Conservation (phyloP, 2,329 filamentous ascomycete genomes). For the Talaromyces sp. region DNA sequence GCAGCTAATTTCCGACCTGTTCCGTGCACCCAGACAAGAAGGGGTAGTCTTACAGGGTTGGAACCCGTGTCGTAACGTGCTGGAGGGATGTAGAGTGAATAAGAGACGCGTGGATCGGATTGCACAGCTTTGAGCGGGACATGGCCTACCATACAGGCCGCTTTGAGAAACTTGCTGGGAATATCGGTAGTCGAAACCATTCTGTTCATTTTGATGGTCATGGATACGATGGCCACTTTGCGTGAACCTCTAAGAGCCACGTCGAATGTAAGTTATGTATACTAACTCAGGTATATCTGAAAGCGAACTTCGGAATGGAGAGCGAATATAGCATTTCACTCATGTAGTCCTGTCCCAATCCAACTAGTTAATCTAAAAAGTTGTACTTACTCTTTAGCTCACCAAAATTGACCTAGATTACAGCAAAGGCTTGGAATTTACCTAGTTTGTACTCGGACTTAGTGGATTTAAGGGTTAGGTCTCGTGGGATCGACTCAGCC, state of each 20-base stretch:
- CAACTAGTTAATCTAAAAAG: too few relatives aligned
- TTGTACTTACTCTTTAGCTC: too few relatives aligned
- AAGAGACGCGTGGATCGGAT: slow-evolving; percentile 26
- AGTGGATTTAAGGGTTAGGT: not conserved
- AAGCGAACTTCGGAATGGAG: too few relatives aligned
- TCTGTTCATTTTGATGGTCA: not conserved
- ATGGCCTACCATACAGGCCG: slow-evolving; percentile 23
- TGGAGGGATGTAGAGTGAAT: slow-evolving; percentile 25
- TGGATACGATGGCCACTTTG: not conserved
- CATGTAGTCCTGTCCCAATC: too few relatives aligned
- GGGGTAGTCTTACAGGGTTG: slow-evolving; percentile 17
- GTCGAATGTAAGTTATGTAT: too few relatives aligned
- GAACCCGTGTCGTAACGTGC: slow-evolving; percentile 17
- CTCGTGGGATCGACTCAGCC: not conserved
- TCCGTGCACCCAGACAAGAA: slow-evolving; percentile 29
- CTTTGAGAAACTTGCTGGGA: slow-evolving; percentile 22
- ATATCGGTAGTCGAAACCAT: not conserved
- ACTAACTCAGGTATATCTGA: too few relatives aligned
- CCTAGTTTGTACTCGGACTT: not conserved
- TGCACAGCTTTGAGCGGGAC: slow-evolving; percentile 19
- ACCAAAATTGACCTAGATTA: too few relatives aligned
- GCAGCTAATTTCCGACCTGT: slow-evolving; percentile 20
- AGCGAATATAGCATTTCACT: too few relatives aligned
- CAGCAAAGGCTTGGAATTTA: too few relatives aligned
- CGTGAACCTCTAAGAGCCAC: too few relatives aligned